phyloP scores from a whole-genome alignment of 345 rosid genomes.

The Moricandia moricandioides region DNA sequence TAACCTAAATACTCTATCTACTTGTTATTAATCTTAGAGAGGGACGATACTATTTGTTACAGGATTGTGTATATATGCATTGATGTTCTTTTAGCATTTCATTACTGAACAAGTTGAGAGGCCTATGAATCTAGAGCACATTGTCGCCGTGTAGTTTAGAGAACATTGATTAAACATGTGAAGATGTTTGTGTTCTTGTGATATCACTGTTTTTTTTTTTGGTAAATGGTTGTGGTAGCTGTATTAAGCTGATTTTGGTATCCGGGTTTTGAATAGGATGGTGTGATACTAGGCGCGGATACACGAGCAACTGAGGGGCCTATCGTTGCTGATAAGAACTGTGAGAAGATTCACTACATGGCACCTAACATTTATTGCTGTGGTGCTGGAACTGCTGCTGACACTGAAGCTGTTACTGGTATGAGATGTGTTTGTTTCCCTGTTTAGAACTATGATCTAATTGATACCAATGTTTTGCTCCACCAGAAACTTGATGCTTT shows the following conservation, averaged over 20 bases:
- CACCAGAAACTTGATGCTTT: too few relatives aligned
- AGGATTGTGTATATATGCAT: not conserved
- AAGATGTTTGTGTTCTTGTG: not conserved
- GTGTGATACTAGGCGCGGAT: slow-evolving; percentile 92
- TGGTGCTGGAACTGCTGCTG: slow-evolving; percentile 99
- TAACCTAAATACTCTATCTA: not conserved
- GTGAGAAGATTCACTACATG: slow-evolving; percentile 98
- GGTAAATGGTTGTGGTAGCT: not conserved
- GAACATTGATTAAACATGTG: not conserved
- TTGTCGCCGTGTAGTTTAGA: not conserved
- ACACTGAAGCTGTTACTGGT: slow-evolving; percentile 99
- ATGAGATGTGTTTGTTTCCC: not conserved
- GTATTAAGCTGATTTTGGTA: not conserved
- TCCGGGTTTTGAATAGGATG: slow-evolving; percentile 50
- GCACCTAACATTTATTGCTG: slow-evolving; percentile 97
- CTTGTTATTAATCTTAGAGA: not conserved
- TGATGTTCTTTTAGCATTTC: not conserved
- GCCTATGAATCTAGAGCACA: too few relatives aligned
- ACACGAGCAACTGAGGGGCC: slow-evolving; percentile 93
- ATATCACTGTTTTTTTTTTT: not conserved
- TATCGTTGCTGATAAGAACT: slow-evolving; percentile 93
- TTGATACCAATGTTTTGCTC: not conserved
- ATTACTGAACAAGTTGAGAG: not conserved
- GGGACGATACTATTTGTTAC: not conserved
- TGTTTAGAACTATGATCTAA: not conserved